These are phyloP conservation scores for Ceratocystis papillata DNA, from an alignment of 2,329 filamentous ascomycete genomes.

Conservation along the genomic window DNA sequence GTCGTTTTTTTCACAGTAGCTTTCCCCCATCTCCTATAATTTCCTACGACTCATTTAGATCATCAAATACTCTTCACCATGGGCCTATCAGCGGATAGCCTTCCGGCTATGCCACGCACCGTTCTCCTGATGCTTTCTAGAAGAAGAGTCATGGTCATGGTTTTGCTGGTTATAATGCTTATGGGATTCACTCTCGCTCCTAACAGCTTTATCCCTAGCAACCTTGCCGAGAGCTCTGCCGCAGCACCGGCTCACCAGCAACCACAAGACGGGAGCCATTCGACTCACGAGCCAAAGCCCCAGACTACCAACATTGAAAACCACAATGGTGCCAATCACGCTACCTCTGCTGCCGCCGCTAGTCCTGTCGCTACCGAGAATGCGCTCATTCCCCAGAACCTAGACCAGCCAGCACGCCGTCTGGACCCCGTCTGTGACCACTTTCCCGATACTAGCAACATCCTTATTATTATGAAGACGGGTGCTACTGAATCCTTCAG, in stretches of 20 bases:
- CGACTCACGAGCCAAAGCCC: conserved; percentile 8
- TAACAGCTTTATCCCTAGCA: conserved; percentile 14
- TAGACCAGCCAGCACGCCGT: conserved; percentile 25
- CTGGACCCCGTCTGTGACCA: conserved; percentile 31
- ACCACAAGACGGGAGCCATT: conserved; percentile 5
- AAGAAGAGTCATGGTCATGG: conserved; percentile 20
- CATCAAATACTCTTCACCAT: conserved; percentile 4
- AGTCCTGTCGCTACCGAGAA: conserved; percentile 1
- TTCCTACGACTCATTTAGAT: not conserved
- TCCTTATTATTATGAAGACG: conserved; percentile 47
- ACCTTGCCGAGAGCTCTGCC: conserved; percentile 1
- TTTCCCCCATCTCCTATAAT: not conserved
- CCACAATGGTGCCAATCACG: not conserved
- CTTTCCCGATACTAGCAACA: conserved; percentile 38
- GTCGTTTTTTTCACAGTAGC: not conserved
- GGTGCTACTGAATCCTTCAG: conserved; percentile 45
- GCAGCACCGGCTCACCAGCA: conserved; percentile 21
- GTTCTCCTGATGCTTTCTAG: conserved; percentile 22
- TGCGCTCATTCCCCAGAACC: conserved; percentile 17
- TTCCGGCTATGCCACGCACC: conserved; percentile 16
- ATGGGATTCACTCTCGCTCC: conserved; percentile 21
- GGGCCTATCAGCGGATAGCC: conserved; percentile 16
- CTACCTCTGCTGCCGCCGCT: conserved; percentile 10
- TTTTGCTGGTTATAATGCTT: conserved; percentile 21
- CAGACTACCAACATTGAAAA: not conserved